Evolutionary conservation across 345 rosid species (phyloP), one percentile per base, ranked within the genome.

Genomic region (Salix arbutifolia): DNA sequence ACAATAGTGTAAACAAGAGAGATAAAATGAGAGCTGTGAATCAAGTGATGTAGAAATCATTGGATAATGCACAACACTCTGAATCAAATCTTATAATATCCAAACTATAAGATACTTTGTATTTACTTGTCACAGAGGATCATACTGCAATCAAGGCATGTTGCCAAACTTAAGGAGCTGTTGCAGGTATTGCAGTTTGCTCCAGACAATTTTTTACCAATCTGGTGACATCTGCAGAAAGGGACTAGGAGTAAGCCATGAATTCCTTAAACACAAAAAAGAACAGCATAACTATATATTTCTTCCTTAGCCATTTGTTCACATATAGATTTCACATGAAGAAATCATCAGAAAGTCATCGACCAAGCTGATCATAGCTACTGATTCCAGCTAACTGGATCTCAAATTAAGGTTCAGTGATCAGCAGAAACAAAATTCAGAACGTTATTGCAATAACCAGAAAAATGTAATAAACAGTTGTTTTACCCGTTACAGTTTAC

Each of bases 101-200:
- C 66, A 66, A 48, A 46, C 65, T 44, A n/a, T 23, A 37, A 64
- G 66, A 74, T 35, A 73, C 2, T 50, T 64, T 52, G 58, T 33
- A 35, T 87, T 81, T 84, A 91, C 96, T 80, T 81, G 78, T 91
- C 96, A 72, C 96, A 91, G 50, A 89, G 73, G 46, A 88, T 83
- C 64, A 78, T 77, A 75, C 81, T 84, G 73, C 96, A 89, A 50
- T 87, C 83, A 67, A 91, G 87, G 84, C 96, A 91, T 37, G 92
- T 86, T 16, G 89, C 92, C 78, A 91, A 76, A 77, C 87, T 80
- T 72, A 84, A 72, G 67, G 88, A 82, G 82, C 88, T 65, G 42
- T 81, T 78, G 74, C 96, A 91, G n/a, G 52, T 70, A 78, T 81
- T 84, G 82, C 96, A 91, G 74, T 76, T 85, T 84, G 93, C 84